A percentile compares a stretch with the other conserved stretches of the same genome.
Evolutionary conservation across 2,329 filamentous ascomycete species (phyloP).

Genomic region (Verticillium dahliae): DNA sequence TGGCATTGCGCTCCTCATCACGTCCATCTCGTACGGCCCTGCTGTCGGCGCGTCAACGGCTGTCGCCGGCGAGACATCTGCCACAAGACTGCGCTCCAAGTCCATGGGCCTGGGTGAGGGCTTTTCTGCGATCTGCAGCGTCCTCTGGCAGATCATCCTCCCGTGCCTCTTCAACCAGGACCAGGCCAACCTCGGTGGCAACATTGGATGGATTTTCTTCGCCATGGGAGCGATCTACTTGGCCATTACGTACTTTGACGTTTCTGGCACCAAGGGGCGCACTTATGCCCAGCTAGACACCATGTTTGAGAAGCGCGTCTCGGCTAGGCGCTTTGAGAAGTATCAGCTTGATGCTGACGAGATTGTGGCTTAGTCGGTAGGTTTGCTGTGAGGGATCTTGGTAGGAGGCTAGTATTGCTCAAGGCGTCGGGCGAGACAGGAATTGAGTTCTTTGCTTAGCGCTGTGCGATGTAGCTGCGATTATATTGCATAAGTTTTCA

Average conservation of each 20-base stretch:
- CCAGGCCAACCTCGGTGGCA: slow-evolving; percentile 28
- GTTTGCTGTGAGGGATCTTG: too few species aligned
- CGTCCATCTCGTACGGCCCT: slow-evolving; percentile 13
- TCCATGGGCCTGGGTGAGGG: slow-evolving; percentile 7
- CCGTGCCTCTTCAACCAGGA: slow-evolving; percentile 22
- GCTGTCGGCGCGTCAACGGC: slow-evolving; percentile 13
- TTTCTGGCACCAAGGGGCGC: slow-evolving; percentile 20
- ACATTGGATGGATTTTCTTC: slow-evolving; percentile 33
- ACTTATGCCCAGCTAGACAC: slow-evolving; percentile 25
- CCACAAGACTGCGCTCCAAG: slow-evolving; percentile 8
- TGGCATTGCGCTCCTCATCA: slow-evolving; percentile 13
- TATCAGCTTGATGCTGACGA: background rate
- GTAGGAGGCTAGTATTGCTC: too few species aligned
- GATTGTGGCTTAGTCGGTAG: background rate
- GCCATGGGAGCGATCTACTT: slow-evolving; percentile 19
- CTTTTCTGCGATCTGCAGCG: slow-evolving; percentile 8
- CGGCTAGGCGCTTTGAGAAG: slow-evolving; percentile 6
- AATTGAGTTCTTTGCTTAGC: background rate
- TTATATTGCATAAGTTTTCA: too few species aligned
- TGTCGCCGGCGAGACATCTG: slow-evolving; percentile 8
- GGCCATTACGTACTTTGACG: slow-evolving; percentile 18
- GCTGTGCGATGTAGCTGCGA: too few species aligned
- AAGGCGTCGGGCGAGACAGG: background rate
- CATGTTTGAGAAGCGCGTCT: slow-evolving; percentile 12
- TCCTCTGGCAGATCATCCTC: slow-evolving; percentile 14